Percentiles rank a stretch among this genome's conserved stretches.
Evolutionary conservation across 345 rosid genomes (phyloP).

Genomic region (Euphorbia lathyris): DNA sequence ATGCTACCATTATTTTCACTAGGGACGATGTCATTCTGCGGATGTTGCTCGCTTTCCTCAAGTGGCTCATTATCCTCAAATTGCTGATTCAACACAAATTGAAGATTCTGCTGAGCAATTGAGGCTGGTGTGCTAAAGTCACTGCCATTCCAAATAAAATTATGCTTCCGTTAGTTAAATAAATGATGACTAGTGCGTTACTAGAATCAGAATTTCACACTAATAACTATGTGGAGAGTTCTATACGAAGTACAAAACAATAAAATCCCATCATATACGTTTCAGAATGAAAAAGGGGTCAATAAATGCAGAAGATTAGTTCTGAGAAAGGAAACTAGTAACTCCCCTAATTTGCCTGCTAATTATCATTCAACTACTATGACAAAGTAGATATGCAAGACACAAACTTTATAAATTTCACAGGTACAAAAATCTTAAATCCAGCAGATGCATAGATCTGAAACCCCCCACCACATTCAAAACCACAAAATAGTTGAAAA

Average conservation of each 20-base stretch:
- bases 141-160: conserved; percentile 2
- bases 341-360: background rate
- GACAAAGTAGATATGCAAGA: background rate
- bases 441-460: background rate
- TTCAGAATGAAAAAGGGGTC: background rate
- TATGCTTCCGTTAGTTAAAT: background rate
- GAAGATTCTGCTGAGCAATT: conserved; percentile 25
- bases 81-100: conserved; percentile 2
- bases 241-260: background rate
- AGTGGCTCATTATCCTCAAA: background rate
- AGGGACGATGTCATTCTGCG: background rate
- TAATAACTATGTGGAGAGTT: background rate
- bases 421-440: background rate
- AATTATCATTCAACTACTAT: background rate
- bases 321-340: background rate
- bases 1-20: conserved; percentile 26
- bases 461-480: background rate
- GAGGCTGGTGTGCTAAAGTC: conserved; percentile 8
- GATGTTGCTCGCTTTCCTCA: background rate
- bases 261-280: background rate
- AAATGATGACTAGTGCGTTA: background rate
- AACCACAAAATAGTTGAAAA: background rate
- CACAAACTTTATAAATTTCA: background rate
- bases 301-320: background rate
- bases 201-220: background rate